Base-by-base conservation (phyloP, 2,329 filamentous ascomycete genomes). In the Immersiporthe knoxdaviesiana region DNA sequence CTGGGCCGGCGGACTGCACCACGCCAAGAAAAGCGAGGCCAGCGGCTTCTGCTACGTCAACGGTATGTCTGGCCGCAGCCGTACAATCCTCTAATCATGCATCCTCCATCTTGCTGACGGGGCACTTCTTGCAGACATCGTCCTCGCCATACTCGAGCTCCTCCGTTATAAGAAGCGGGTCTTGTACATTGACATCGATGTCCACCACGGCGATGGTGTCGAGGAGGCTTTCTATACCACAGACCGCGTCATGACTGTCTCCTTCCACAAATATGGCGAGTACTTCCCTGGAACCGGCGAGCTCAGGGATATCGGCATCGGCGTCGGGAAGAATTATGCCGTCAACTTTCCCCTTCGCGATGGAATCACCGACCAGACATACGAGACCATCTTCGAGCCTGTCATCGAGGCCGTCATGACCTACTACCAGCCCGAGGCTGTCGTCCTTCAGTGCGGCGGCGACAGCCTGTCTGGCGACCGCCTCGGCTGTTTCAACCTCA, bases 41-140 rank as follows among this genome's bases (percentile, higher is more conserved):
- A 95, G 91, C 75, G 96, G 96, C 47, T 99, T 99, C 83, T 99
- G 96, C 84, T 99, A 99, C 79, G 93, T 98, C 75, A 99, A 99
- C 79, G 95, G 92, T 88, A 88, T 84, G 81, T 84, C n/a, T 24
- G 41, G n/a, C 14, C 44, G 21, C 3, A 14, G n/a, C 3, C 7
- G 18, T n/a, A 63, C n/a, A n/a, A 83, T 67, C 82, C 83, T 62
- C 80, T 81, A 81, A 83, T 63, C 80, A 81, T 30, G 24, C 59
- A 30, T n/a, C 52, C 32, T 27, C 10, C 24, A n/a, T n/a, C 14
- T 47, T 39, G 35, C 54, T 72, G 32, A 72, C 24, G n/a, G 10
- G n/a, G 50, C 16, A 88, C 83, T 83, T 83, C 30, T 87, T 84
- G 74, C 82, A 97, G 88, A 99, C 80, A 98, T 99, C 72, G 96